Conservation (phyloP, 306 rosid species). For the Delonix regia region DNA sequence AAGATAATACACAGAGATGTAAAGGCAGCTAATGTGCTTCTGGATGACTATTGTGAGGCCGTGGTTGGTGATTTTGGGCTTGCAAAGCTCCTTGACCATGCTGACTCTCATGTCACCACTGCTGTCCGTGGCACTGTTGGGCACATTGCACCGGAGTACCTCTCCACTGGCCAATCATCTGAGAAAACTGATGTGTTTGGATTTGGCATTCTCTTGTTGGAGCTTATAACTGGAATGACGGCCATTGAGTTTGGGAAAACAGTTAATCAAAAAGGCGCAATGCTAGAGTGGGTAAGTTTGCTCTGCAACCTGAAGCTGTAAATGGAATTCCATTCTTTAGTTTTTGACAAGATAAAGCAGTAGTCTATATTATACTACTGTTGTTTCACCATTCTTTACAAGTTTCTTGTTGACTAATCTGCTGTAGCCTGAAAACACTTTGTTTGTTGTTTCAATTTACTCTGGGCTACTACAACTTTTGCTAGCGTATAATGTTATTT, state of each 20-base stretch:
- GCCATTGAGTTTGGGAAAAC: constrained; percentile 75
- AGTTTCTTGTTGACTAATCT: not conserved
- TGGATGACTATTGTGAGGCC: constrained; percentile 65
- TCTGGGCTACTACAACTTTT: not conserved
- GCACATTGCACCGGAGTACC: constrained; percentile 77
- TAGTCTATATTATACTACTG: not conserved
- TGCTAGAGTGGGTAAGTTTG: constrained; percentile 78
- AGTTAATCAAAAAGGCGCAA: constrained; percentile 67
- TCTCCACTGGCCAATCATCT: constrained; percentile 80
- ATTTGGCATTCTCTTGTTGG: constrained; percentile 71
- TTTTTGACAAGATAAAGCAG: not conserved
- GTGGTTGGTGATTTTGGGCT: constrained; percentile 78
- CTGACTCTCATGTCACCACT: constrained; percentile 74
- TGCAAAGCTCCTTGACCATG: constrained; percentile 77
- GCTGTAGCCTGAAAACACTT: not conserved
- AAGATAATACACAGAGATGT: constrained; percentile 79
- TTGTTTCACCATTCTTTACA: too few species aligned
- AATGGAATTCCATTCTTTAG: not conserved
- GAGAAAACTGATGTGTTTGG: constrained; percentile 84
- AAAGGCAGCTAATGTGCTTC: constrained; percentile 77
- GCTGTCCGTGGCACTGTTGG: constrained; percentile 83
- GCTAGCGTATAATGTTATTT: not conserved
- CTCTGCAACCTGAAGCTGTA: not conserved
- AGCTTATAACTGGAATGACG: constrained; percentile 81
- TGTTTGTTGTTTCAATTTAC: not conserved